A percentile compares a stretch with the other conserved stretches of the same genome.
phyloP scores from a whole-genome alignment of 495 filamentous ascomycete species.

The Lasiosphaeria miniovina region DNA sequence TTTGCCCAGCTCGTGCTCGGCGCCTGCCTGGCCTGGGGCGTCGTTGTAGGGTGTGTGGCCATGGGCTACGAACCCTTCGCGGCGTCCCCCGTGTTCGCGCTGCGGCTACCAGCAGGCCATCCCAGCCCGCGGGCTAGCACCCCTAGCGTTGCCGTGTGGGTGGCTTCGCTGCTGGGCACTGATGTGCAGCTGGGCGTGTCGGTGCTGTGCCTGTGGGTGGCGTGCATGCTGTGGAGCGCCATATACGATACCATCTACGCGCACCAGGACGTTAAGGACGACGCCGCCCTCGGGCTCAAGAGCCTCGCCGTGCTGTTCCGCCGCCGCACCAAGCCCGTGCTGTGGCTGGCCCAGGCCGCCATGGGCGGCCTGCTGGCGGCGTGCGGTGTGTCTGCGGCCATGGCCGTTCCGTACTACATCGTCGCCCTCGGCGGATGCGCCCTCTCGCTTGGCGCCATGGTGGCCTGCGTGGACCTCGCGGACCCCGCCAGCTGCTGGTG shows the following conservation, averaged over 20 bases:
- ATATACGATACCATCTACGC: conserved; percentile 46
- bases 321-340: conserved; percentile 29
- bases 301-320: conserved; percentile 38
- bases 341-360: conserved; percentile 24
- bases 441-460: conserved; percentile 34
- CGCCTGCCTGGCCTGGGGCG: conserved; percentile 34
- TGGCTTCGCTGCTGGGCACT: background rate
- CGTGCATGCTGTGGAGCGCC: conserved; percentile 33
- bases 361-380: conserved; percentile 27
- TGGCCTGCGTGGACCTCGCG: conserved; percentile 36
- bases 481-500: conserved; percentile 37
- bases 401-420: conserved; percentile 27
- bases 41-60: conserved; percentile 26
- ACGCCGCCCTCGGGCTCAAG: conserved; percentile 34
- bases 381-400: conserved; percentile 23
- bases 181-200: conserved; percentile 18
- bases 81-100: background rate
- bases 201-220: conserved; percentile 23
- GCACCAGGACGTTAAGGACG: conserved; percentile 39
- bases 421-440: conserved; percentile 28
- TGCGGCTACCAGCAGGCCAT: background rate
- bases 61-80: conserved; percentile 1
- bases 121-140: no score
- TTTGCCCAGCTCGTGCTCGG: conserved; percentile 41
- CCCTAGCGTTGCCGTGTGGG: background rate